Conservation (phyloP, 371 early-diverging fungal species). For the Actinomucor elegans region DNA sequence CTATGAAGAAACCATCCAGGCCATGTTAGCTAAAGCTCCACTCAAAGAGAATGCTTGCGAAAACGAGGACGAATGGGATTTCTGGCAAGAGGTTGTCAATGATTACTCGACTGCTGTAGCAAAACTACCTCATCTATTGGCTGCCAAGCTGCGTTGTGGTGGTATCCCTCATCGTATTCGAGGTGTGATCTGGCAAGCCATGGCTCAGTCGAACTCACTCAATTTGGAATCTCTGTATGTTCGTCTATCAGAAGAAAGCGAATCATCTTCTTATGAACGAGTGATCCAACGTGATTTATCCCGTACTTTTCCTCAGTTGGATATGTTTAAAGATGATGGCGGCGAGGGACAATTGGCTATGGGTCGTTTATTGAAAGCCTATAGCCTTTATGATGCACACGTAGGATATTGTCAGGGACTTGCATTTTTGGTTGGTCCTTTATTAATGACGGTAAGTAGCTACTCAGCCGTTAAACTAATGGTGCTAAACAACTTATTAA, state of each 20-base stretch:
- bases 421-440: constrained; percentile 87
- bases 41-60: not conserved
- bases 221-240: constrained; percentile 80
- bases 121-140: constrained; percentile 60
- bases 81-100: constrained; percentile 88
- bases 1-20: constrained; percentile 25
- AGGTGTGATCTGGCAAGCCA: constrained; percentile 90
- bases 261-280: constrained; percentile 78
- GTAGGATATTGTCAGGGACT: constrained; percentile 97
- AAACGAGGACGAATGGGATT: constrained; percentile 72
- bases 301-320: constrained; percentile 87
- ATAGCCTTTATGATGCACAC: constrained; percentile 87
- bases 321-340: constrained; percentile 77
- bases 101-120: constrained; percentile 74
- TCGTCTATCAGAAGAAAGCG: constrained; percentile 68
- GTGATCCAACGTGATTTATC: constrained; percentile 88
- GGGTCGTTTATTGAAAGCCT: constrained; percentile 85
- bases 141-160: constrained; percentile 71
- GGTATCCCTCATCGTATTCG: constrained; percentile 87
- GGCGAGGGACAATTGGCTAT: constrained; percentile 88
- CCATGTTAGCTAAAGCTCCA: constrained; percentile 14
- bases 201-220: constrained; percentile 75
- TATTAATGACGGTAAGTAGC: constrained; percentile 78
- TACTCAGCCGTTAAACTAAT: not conserved
- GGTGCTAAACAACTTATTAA: not conserved